These are phyloP conservation scores for Pythium sp. DNA, from an alignment of 352 stramenopile genomes.

Conservation along the genomic window DNA sequence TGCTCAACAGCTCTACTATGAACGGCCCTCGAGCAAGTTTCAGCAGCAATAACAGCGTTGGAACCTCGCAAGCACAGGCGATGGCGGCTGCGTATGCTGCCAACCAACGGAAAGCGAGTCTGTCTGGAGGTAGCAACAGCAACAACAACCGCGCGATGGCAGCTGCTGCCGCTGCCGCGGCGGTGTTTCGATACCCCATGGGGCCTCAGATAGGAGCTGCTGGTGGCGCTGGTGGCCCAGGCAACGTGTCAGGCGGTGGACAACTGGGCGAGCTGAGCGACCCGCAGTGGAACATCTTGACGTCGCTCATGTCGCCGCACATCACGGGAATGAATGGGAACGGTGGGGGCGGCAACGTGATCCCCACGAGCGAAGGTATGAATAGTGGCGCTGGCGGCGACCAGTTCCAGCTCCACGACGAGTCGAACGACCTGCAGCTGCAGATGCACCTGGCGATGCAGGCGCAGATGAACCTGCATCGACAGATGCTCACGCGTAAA, in stretches of 20 bases:
- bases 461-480: conserved; percentile 86
- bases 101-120: conserved; percentile 15
- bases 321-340: conserved; percentile 31
- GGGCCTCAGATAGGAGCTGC: conserved; percentile 17
- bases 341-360: conserved; percentile 10
- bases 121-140: conserved; percentile 10
- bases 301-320: conserved; percentile 75
- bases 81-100: conserved; percentile 14
- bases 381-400: conserved; percentile 25
- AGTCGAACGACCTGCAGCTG: conserved; percentile 62
- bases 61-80: conserved; percentile 9
- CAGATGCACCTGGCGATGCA: conserved; percentile 88
- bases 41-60: neutral
- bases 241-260: neutral
- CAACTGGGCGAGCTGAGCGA: conserved; percentile 48
- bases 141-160: conserved; percentile 20
- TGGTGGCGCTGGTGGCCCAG: neutral
- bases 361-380: conserved; percentile 32
- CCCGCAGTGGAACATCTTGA: conserved; percentile 77
- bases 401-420: conserved; percentile 59
- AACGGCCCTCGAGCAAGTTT: conserved; percentile 14
- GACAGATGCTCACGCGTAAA: conserved; percentile 85
- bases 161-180: conserved; percentile 32
- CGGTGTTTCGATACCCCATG: conserved; percentile 36
- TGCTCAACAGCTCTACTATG: neutral